Base-by-base conservation (phyloP, 106 monocot genomes). In the Hemerocallis citrina region DNA sequence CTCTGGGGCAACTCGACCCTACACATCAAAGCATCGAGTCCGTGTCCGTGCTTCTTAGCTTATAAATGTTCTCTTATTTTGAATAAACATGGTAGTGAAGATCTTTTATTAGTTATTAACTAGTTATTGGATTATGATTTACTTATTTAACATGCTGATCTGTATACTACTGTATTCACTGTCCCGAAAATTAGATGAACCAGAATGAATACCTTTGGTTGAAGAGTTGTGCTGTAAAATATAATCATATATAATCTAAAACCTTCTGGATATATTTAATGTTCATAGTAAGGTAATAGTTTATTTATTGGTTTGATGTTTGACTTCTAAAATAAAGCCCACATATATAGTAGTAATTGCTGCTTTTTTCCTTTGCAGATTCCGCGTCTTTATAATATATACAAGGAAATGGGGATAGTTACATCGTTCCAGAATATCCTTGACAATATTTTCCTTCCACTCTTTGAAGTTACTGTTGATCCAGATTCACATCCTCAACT, bases 341-440 rank as follows among this genome's bases (percentile, higher is more conserved):
- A n/a, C n/a, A n/a, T n/a, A n/a, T n/a, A n/a, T n/a, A n/a, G n/a
- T n/a, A n/a, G n/a, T n/a, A 1, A 38, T 20, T 51, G 8, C 22
- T 38, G 19, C 52, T n/a, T n/a, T 59, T 35, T 36, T 61, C 0
- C 45, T 68, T 52, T 77, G 33, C 89, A 89, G 89, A 67, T 89
- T 48, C 89, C 89, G 37, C 74, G 89, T 12, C 51, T 89, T 40
- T 89, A 89, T 58, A 89, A 89, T 65, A 35, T 89, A 37, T 89
- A 89, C 70, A 89, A 85, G 68, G 89, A 78, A 62, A 85, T 89
- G 89, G 89, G 89, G 35, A 89, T 85, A 34, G 89, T 81, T 57
- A 89, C 89, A 46, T 89, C 89, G 64, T 89, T 89, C 67, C 89
- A 89, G 35, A 89, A 79, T 46, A 78, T 89, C 34, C 85, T 89